Evolutionary conservation across 2,329 filamentous ascomycete species (phyloP).

Genomic region (Chrysoporthe austroafricana): DNA sequence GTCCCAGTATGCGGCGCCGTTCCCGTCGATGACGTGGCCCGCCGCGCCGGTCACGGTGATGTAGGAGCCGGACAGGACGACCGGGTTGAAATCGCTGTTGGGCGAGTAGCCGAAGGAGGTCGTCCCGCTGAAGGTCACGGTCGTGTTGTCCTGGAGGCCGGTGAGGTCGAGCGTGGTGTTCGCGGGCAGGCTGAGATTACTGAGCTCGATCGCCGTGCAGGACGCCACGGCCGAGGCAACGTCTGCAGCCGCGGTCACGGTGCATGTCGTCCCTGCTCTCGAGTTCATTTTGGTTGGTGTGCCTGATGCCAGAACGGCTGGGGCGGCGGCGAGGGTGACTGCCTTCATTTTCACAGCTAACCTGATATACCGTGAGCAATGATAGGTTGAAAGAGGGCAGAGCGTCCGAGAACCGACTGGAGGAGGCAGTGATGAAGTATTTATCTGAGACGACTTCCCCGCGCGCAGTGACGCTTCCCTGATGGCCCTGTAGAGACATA

Average conservation of each 20-base stretch:
- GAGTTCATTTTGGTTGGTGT: slow-evolving; percentile 6
- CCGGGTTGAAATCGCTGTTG: slow-evolving; percentile 23
- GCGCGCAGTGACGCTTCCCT: background rate
- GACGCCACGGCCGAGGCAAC: slow-evolving; percentile 32
- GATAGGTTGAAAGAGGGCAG: too few relatives aligned
- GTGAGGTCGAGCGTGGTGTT: slow-evolving; percentile 42
- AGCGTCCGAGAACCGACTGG: background rate
- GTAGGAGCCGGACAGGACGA: slow-evolving; percentile 29
- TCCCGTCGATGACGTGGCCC: slow-evolving; percentile 30
- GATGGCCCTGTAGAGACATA: background rate
- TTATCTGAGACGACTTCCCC: background rate
- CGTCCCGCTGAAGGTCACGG: slow-evolving; percentile 34
- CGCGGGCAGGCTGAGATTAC: slow-evolving; percentile 41
- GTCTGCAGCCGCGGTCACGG: slow-evolving; percentile 27
- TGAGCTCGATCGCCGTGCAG: slow-evolving; percentile 44
- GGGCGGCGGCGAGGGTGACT: slow-evolving; percentile 7
- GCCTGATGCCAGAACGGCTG: slow-evolving; percentile 8
- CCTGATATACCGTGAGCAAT: too few relatives aligned
- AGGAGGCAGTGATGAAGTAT: background rate
- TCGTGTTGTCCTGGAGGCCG: slow-evolving; percentile 38
- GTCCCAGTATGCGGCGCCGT: slow-evolving; percentile 35
- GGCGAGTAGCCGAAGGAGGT: slow-evolving; percentile 28
- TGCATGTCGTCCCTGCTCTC: slow-evolving; percentile 23
- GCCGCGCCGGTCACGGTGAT: slow-evolving; percentile 31
- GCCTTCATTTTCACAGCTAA: background rate